Evolutionary conservation across 192 early-diverging fungal genomes (phyloP).

Genomic region (Linnemannia hyalina): DNA sequence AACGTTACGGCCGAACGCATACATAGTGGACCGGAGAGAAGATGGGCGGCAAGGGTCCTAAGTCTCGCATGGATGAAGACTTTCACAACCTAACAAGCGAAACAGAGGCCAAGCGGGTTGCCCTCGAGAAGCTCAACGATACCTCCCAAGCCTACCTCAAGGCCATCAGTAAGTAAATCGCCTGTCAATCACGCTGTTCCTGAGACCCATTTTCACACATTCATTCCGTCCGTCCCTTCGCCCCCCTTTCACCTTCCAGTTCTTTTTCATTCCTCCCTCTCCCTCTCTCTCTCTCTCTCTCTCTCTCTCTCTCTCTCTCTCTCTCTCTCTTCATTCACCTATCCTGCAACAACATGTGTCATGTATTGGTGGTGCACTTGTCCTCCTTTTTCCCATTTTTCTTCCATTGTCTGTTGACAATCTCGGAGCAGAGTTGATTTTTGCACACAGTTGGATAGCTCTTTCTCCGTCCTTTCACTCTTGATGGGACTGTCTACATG

Average conservation of each 20-base stretch:
- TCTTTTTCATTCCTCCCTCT: not conserved
- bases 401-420: too few relatives aligned
- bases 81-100: conserved; percentile 43
- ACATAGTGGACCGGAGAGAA: conserved; percentile 56
- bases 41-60: conserved; percentile 52
- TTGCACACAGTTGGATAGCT: not conserved
- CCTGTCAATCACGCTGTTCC: not conserved
- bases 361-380: not conserved
- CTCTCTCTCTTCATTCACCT: not conserved
- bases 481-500: not conserved
- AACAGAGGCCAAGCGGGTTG: conserved; percentile 50
- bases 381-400: not conserved
- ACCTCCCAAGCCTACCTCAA: conserved; percentile 54
- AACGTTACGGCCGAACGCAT: not conserved
- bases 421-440: too few relatives aligned
- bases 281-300: not conserved
- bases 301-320: too few relatives aligned
- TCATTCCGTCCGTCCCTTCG: not conserved
- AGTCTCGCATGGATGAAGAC: conserved; percentile 55
- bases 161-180: conserved; percentile 43
- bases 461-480: not conserved
- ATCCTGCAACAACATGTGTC: not conserved
- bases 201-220: not conserved
- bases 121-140: conserved; percentile 48
- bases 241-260: not conserved